Evolutionary conservation across 345 rosid genomes (phyloP).

Genomic region (Eucalyptus regnans): DNA sequence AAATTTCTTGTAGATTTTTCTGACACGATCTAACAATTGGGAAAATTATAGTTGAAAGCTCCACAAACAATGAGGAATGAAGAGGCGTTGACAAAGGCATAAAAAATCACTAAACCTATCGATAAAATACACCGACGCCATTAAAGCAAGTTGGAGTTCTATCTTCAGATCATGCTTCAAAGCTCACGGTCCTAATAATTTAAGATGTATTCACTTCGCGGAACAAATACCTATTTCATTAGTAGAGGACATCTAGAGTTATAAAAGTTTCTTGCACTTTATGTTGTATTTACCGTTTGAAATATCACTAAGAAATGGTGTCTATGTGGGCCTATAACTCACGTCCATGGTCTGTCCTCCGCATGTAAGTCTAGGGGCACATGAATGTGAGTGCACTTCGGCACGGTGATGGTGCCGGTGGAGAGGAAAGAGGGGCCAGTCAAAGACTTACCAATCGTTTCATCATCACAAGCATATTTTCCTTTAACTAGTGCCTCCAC

Average conservation of each 20-base stretch:
- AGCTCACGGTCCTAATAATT: neutral
- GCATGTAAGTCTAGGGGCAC: neutral
- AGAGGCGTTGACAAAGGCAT: neutral
- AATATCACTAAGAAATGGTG: neutral
- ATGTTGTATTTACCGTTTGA: neutral
- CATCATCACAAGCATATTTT: slow-evolving; percentile 51
- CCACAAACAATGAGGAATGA: neutral
- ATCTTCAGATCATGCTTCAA: neutral
- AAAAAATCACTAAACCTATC: neutral
- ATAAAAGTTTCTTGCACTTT: neutral
- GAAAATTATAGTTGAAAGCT: neutral
- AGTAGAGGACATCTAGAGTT: neutral
- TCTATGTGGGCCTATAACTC: neutral
- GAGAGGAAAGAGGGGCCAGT: neutral
- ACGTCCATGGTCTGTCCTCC: neutral
- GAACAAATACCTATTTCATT: neutral
- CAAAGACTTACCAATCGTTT: slow-evolving; percentile 55
- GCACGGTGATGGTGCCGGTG: neutral
- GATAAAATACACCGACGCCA: neutral
- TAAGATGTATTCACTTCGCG: neutral
- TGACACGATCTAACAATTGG: slow-evolving; percentile 52
- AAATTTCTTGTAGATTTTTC: slow-evolving; percentile 64
- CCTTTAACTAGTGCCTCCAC: slow-evolving; percentile 75
- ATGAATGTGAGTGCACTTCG: neutral
- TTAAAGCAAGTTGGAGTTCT: neutral